Evolutionary conservation across 805 yeast genomes (phyloP), one percentile per base, ranked within the genome.

Genomic region (Ogataea trehalophila): DNA sequence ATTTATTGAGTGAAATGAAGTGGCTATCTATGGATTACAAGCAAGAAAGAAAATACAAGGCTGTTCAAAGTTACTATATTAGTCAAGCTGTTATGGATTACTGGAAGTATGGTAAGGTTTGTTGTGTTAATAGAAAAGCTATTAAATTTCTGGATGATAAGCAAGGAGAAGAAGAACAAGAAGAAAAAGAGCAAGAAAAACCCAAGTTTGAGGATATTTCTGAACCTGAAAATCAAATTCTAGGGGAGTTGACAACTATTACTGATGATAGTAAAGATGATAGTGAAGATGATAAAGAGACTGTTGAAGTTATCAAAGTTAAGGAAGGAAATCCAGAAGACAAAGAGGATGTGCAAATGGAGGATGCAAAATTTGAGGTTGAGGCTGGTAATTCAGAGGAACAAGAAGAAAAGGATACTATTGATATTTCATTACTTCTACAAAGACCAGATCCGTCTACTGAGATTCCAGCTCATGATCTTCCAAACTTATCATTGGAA

Each of bases 21-120:
- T 89, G 97, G 95, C 75, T 90, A 80, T 79, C 89, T 6, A 73
- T 77, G 1, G 96, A 90, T 58, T 81, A 83, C 56, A 78, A 75
- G 46, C 95, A 90, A 61, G 81, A 78, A 35, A 62, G 81, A 17
- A 84, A 87, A 59, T 79, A 75, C 60, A 88, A 85, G 61, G 69
- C 80, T 49, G 87, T 89, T 0, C 77, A 84, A 46, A 85, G 94
- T 61, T 75, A 79, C 11, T 71, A 74, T 39, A 68, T 91, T 33
- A 85, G 97, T 0, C 83, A 80, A 49, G 85, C 90, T 0, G 77
- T 92, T 2, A 66, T 70, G 59, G 95, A 87, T 51, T 89, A 81
- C 62, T 88, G 96, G 95, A 70, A 59, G 1, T 79, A 76, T 55
- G 97, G 97, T 0, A 81, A 80, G 59, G 77, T 76, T 18, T 75